Conservation (phyloP, 495 filamentous ascomycete genomes). For the Sporormia fimetaria region DNA sequence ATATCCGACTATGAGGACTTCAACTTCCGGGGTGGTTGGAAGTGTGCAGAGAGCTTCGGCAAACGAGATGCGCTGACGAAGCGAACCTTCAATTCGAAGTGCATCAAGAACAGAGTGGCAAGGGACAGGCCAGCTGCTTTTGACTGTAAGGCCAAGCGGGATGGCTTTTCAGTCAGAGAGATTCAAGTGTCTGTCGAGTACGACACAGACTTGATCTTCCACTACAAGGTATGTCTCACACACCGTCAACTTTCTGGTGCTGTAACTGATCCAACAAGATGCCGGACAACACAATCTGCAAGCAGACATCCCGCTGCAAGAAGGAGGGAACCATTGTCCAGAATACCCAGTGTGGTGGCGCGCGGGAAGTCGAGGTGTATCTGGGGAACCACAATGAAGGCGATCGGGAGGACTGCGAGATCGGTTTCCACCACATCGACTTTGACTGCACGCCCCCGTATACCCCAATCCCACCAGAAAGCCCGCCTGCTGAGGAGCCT, state of each 20-base stretch:
- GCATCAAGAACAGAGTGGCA: constrained; percentile 48
- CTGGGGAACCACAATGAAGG: constrained; percentile 47
- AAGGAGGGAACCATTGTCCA: constrained; percentile 52
- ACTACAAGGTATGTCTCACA: no score
- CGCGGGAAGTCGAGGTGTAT: constrained; percentile 63
- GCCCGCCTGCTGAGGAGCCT: constrained; percentile 25
- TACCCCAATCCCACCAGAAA: no score
- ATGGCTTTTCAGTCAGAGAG: constrained; percentile 61
- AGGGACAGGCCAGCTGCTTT: constrained; percentile 40
- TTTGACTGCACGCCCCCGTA: constrained; percentile 63
- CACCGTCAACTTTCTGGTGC: no score
- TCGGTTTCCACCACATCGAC: constrained; percentile 64
- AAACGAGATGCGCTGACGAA: constrained; percentile 34
- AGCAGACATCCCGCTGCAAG: constrained; percentile 54
- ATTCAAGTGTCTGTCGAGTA: constrained; percentile 61
- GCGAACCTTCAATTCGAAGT: constrained; percentile 46
- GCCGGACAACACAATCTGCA: constrained; percentile 68
- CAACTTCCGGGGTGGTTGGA: constrained; percentile 61
- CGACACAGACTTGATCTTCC: constrained; percentile 62
- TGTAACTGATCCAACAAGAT: no score
- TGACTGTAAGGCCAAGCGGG: constrained; percentile 42
- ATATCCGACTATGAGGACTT: constrained; percentile 61
- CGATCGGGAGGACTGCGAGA: constrained; percentile 41
- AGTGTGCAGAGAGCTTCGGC: constrained; percentile 46
- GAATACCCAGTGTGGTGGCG: constrained; percentile 88